Percentiles rank a stretch among this genome's conserved stretches.
These are phyloP conservation scores for Xylaria grammica DNA, from an alignment of 495 filamentous ascomycete genomes.

Conservation along the genomic window DNA sequence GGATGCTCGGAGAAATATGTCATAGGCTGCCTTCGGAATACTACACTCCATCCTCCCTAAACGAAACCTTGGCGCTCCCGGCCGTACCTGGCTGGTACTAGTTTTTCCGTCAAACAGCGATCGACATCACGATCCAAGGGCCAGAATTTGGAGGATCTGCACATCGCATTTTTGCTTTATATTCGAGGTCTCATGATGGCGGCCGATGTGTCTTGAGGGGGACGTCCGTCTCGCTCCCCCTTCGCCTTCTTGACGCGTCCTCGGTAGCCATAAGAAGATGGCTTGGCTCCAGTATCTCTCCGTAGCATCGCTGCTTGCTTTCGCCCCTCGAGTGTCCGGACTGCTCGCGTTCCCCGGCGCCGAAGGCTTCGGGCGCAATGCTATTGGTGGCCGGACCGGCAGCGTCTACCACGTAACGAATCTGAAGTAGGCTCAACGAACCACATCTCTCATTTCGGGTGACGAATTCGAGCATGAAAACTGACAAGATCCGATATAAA, in stretches of 20 bases:
- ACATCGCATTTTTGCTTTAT: background rate
- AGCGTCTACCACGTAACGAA: slow-evolving; percentile 46
- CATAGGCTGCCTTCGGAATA: slow-evolving; percentile 8
- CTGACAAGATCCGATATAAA: background rate
- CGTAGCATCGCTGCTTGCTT: slow-evolving; percentile 11
- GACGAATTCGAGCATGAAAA: background rate
- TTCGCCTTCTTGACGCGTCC: background rate
- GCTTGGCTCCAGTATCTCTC: slow-evolving; percentile 18
- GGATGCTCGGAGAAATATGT: background rate
- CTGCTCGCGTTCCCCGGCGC: slow-evolving; percentile 46
- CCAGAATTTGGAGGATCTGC: no score
- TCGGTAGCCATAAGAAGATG: slow-evolving; percentile 16
- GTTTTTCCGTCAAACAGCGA: slow-evolving; percentile 20
- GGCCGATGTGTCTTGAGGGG: background rate
- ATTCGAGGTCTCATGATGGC: slow-evolving; percentile 1
- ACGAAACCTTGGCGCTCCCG: slow-evolving; percentile 2
- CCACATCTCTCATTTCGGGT: background rate
- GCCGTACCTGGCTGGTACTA: background rate
- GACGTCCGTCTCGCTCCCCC: no score
- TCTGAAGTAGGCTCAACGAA: slow-evolving; percentile 30
- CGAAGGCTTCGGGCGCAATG: slow-evolving; percentile 46
- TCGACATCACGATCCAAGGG: no score
- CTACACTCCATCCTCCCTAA: slow-evolving; percentile 19
- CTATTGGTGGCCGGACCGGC: slow-evolving; percentile 45
- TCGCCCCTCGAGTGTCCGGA: slow-evolving; percentile 24